Evolutionary conservation across 139 green algal genomes (phyloP).

Genomic region (Yamagishiella unicocca): DNA sequence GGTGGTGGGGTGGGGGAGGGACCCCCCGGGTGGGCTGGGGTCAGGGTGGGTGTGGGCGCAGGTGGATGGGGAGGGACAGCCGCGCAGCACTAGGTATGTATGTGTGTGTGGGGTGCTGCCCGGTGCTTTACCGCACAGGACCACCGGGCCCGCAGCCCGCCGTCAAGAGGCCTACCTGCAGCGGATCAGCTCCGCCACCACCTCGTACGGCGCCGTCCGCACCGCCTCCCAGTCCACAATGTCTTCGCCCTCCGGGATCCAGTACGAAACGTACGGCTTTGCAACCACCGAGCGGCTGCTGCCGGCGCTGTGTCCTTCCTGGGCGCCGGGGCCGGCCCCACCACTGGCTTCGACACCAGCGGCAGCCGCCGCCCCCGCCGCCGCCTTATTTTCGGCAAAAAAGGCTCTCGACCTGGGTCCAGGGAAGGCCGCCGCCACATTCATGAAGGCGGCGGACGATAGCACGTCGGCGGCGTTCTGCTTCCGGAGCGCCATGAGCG

Average conservation of each 20-base stretch:
- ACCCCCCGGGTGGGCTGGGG: no score
- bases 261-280: not conserved
- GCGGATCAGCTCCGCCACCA: slow-evolving; percentile 70
- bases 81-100: not conserved
- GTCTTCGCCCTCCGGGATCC: slow-evolving; percentile 39
- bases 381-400: not conserved
- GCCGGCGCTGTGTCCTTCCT: not conserved
- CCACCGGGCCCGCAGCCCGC: not conserved
- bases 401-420: not conserved
- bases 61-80: not conserved
- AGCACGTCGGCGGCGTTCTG: slow-evolving; percentile 88
- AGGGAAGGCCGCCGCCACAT: slow-evolving; percentile 76
- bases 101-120: not conserved
- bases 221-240: slow-evolving; percentile 76
- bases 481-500: no score
- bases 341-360: not conserved
- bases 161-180: slow-evolving; percentile 21
- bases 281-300: not conserved
- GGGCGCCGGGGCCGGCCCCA: not conserved
- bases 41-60: not conserved
- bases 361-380: not conserved
- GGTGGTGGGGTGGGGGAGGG: no score
- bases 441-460: slow-evolving; percentile 85
- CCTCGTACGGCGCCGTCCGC: slow-evolving; percentile 40
- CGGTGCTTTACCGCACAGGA: not conserved